These are phyloP conservation scores for Saccharomycopsis schoenii DNA, from an alignment of 805 yeast genomes.

Conservation along the genomic window DNA sequence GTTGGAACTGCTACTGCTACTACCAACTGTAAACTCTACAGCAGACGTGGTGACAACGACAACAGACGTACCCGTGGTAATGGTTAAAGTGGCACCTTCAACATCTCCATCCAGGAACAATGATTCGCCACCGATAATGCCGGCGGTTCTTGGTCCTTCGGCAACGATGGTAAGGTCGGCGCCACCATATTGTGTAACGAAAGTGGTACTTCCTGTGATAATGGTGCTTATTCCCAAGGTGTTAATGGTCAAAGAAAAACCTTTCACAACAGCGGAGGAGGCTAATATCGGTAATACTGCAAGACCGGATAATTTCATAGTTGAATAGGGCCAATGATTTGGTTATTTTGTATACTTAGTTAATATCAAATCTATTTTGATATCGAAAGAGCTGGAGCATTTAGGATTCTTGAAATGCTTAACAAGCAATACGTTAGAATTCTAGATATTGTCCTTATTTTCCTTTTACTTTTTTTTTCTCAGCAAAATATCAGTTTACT, in stretches of 20 bases:
- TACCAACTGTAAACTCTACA: not conserved
- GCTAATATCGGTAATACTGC: conserved; percentile 44
- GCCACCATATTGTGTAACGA: not conserved
- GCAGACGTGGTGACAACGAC: not conserved
- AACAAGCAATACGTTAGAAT: no score
- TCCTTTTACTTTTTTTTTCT: no score
- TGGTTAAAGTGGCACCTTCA: not conserved
- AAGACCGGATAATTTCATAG: conserved; percentile 55
- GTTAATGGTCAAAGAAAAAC: conserved; percentile 29
- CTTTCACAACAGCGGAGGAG: conserved; percentile 43
- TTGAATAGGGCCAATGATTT: not conserved
- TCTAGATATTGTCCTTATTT: no score
- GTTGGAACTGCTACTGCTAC: not conserved
- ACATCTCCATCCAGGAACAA: not conserved
- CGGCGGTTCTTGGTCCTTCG: not conserved
- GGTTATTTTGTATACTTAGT: no score
- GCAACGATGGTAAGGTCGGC: not conserved
- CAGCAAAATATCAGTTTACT: not conserved
- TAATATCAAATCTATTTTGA: no score
- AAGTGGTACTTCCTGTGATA: not conserved
- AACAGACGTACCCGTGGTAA: not conserved
- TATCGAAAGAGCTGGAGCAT: no score
- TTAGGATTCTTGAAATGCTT: no score
- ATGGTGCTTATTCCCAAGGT: not conserved
- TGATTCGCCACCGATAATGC: not conserved